phyloP scores from a whole-genome alignment of 192 early-diverging fungal genomes.

The Chytriomyces sp. region DNA sequence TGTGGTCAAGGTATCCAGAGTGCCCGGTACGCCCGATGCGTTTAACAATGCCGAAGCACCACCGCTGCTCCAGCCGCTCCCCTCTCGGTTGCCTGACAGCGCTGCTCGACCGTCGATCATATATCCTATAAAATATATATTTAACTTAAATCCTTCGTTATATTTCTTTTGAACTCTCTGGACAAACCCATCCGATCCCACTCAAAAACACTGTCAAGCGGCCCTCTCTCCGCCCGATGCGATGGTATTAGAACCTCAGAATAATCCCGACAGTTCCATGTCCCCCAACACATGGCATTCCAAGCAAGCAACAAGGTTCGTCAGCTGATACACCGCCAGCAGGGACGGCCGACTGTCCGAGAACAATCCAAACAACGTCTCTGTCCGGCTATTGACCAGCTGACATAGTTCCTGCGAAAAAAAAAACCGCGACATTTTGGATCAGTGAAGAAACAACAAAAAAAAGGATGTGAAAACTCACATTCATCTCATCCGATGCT shows the following conservation, averaged over 20 bases:
- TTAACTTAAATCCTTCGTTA: too few species aligned
- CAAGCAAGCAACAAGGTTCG: conserved; percentile 12
- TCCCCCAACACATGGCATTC: not conserved
- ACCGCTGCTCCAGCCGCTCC: too few species aligned
- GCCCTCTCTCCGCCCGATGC: too few species aligned
- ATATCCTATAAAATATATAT: too few species aligned
- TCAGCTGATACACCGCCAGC: conserved; percentile 11
- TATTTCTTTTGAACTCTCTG: too few species aligned
- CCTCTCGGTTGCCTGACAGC: too few species aligned
- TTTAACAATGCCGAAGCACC: too few species aligned
- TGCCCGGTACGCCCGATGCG: too few species aligned
- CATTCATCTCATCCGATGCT: not conserved
- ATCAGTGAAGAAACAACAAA: not conserved
- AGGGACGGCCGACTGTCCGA: not conserved
- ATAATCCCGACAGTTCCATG: not conserved
- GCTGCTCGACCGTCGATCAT: too few species aligned
- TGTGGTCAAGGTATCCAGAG: too few species aligned
- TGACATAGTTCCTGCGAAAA: not conserved
- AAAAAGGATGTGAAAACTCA: not conserved
- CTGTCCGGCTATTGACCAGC: not conserved
- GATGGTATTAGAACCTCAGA: not conserved
- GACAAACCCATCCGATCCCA: too few species aligned
- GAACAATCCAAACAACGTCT: not conserved
- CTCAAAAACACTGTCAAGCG: too few species aligned
- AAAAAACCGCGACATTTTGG: not conserved